Base-by-base conservation (phyloP, 73 alveolate species). In the Paramecium bursaria region DNA sequence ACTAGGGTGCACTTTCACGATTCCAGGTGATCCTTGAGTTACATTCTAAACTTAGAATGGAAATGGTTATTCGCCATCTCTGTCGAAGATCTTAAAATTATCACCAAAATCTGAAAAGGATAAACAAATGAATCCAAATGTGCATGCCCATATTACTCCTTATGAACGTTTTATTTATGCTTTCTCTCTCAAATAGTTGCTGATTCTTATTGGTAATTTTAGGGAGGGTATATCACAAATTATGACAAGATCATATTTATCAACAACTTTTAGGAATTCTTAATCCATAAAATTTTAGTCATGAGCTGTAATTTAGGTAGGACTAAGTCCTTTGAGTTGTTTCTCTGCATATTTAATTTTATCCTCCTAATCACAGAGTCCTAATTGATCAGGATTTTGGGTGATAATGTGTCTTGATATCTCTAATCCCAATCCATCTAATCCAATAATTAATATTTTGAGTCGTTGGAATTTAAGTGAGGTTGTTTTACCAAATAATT, bases 1-100 rank as follows among this genome's bases (percentile, higher is more conserved):
- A 25, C 50, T 25, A 3, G 33, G 23, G 21, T 67, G 60, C 3
- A 67, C 21, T 31, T 7, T 67, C 3, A 67, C 82, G 17, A 67
- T 15, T 9, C 82, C 82, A 39, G 82, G 82, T 25, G 26, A 39
- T 15, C 42, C 26, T 25, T 67, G 19, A 42, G 60, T 39, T 9
- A 67, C 44, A 23, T 67, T 21, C 1, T 4, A 21, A 7, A 67
- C 27, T 21, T 67, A 57, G 35, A 39, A 67, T 0, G 82, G 82
- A 22, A 67, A 67, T 67, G 82, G 82, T 21, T 67, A 67, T 0
- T 39, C 57, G 17, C 82, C 82, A 67, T 67, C 82, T 39, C 82
- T 31, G 44, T 67, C 82, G 44, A 35, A 67, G 5, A 67, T 47
- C 27, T 67, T 67, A 6, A 67, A 67, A 39, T 47, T 35, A 25